Evolutionary conservation across 23 red algal genomes (phyloP), one percentile per base, ranked within the genome.

Genomic region (Gracilariopsis chorda): DNA sequence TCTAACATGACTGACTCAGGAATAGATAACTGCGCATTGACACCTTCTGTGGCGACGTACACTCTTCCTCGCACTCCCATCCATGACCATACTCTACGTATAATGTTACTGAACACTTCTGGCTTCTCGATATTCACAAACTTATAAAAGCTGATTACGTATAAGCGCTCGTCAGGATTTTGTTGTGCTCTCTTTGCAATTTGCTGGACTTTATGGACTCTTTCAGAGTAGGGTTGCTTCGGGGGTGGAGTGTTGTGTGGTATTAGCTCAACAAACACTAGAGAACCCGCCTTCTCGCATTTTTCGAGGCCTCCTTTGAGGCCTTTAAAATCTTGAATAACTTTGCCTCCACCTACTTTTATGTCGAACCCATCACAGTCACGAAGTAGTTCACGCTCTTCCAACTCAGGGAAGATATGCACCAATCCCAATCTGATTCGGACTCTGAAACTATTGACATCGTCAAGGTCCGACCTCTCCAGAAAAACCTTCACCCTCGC

Each of bases 21-120:
- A 48, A 98, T 86, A 17, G 80, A 51, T 25, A 98, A 28, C 59
- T 98, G 95, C 11, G 91, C 95, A 34, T 98, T 98, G 47, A 98
- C 57, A 20, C 95, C 95, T 43, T 98, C 95, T 7, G 27, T 43
- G 2, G 91, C 95, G 35, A 98, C 82, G 71, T 98, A 98, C 19
- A 98, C 87, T 11, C 95, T 73, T 3, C 95, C 95, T 30, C 51
- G 80, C 39, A 94, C 70, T 17, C 84, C 90, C 48, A 90, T 83
- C 55, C 63, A 41, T 33, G 74, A 61, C 95, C 86, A 91, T 13
- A 68, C 63, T 69, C 53, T 83, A 11, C 57, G 52, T 21, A 94
- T n/a, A 17, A 59, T 27, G 48, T 71, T 44, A 36, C 60, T 44
- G 36, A 43, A 42, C 25, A 65, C 33, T 10, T 80, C 58, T 21